Evolutionary conservation across 768 basidiomycete species (phyloP), one percentile per base, ranked within the genome.

Genomic region (Boletus coccyginus): DNA sequence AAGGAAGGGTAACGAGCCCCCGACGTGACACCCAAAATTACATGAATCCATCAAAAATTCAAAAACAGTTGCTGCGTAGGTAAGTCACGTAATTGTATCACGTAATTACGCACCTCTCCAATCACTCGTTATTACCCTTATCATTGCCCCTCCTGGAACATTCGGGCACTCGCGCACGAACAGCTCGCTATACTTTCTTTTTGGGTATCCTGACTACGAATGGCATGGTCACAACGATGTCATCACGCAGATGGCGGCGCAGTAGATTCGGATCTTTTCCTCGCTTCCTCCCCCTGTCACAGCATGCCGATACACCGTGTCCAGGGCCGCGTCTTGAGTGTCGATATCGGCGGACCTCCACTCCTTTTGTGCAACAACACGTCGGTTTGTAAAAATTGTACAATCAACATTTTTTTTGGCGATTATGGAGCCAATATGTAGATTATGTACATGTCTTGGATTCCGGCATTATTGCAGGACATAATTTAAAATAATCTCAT

Each of bases 41-140:
- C 66, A 40, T 58, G 59, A 56, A 59, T 56, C 58, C 68, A 70
- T 70, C 68, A 70, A 66, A 65, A 68, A 69, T 67, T 66, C 66
- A 68, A 70, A 70, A 70, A 55, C 53, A 60, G 59, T 66, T 66
- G 57, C 68, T 66, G 67, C 62, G 68, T 69, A 69, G 41, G 60
- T 65, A 50, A 10, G 56, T 62, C 61, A 67, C 63, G 66, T 70
- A 70, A 70, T 57, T 56, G n/a, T 42, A 64, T 68, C 35, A 62
- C 62, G 53, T 69, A 68, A 68, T 39, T 51, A 50, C 24, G 27
- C 57, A 66, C 59, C 46, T 64, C 50, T 46, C 66, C 66, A 65
- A 68, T 68, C 64, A 65, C 35, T 44, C 5, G 14, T 36, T 16
- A 36, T 31, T 17, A n/a, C 21, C 13, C 51, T 61, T 65, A 55